Base-by-base conservation (phyloP, 495 filamentous ascomycete species). In the Letharia columbiana region DNA sequence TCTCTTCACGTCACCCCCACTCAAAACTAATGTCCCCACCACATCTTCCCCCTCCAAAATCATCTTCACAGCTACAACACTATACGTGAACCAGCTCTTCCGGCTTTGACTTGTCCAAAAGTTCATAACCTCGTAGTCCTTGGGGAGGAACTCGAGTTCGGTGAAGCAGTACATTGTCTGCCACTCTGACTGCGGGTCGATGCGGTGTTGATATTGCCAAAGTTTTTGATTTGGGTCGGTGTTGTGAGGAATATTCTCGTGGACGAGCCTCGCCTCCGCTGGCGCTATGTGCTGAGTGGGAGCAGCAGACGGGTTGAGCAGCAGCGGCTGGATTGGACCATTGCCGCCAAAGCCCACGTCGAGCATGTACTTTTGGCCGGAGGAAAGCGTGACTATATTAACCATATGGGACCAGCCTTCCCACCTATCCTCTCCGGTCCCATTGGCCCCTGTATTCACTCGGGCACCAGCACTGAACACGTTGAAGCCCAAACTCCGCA, bases 291-390 rank as follows among this genome's bases (percentile, higher is more conserved):
- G 64, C 0, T 77, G 77, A 2, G 75, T 71, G 8, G 79, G 71
- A 31, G 18, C 23, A 28, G 13, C 23, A 20, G 44, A 12, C 3
- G 59, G 7, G 18, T 63, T 41, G 12, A 89, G 71, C 0, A 75
- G 78, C 13, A 90, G 68, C 0, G 87, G 86, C 12, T 74, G 69
- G 20, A 81, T 83, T 1, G 83, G 80, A 6, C 86, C 86, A 69
- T 86, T 81, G 28, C 79, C 77, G 7, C 90, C 91, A 63, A 92
- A 92, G 0, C 83, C 89, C 17, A 90, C 87, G 67, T 95, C 90
- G 4, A 91, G 77, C 54, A 84, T 77, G 63, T 83, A 90, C 66
- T 78, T 78, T 13, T 70, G 35, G 17, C 72, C 74, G 11, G 71
- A 70, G 31, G 74, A 67, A 9, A 92, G 77, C 13, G 77, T 80